Evolutionary conservation across 768 basidiomycete species (phyloP).

Genomic region (Boletus vinaceobasis): DNA sequence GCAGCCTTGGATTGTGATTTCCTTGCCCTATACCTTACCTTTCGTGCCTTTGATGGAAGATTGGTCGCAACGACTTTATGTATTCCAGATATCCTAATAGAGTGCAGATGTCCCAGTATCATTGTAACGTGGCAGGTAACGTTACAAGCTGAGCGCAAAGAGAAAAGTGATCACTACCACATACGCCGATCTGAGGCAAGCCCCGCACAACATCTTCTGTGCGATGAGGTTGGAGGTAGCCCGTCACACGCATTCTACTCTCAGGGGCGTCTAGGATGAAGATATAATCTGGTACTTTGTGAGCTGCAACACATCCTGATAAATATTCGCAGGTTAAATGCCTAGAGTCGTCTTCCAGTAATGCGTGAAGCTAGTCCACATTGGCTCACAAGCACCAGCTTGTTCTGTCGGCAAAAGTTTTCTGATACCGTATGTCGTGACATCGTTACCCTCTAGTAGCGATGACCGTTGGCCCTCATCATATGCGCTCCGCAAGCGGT

Average conservation of each 20-base stretch:
- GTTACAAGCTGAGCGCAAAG: constrained; percentile 60
- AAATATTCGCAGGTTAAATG: constrained; percentile 28
- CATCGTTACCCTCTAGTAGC: constrained; percentile 11
- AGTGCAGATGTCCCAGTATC: constrained; percentile 1
- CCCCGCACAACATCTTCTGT: constrained; percentile 62
- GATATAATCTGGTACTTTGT: constrained; percentile 70
- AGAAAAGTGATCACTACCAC: constrained; percentile 85
- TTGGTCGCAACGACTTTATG: neutral
- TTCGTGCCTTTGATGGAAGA: neutral
- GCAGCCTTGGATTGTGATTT: neutral
- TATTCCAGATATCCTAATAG: constrained; percentile 13
- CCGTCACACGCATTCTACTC: constrained; percentile 37
- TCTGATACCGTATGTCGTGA: constrained; percentile 52
- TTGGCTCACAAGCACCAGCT: constrained; percentile 67
- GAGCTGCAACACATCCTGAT: constrained; percentile 1
- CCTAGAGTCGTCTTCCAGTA: constrained; percentile 83
- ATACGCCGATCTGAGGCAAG: constrained; percentile 74
- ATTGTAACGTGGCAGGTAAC: constrained; percentile 7
- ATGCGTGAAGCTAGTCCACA: constrained; percentile 87
- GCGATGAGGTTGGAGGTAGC: constrained; percentile 61
- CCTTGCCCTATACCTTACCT: neutral
- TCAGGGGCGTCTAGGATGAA: constrained; percentile 58
- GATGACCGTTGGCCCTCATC: constrained; percentile 45
- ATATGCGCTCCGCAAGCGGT: constrained; percentile 62
- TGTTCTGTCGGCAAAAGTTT: constrained; percentile 36